Evolutionary conservation across 805 yeast genomes (phyloP).

Genomic region (Lipomyces sp.): DNA sequence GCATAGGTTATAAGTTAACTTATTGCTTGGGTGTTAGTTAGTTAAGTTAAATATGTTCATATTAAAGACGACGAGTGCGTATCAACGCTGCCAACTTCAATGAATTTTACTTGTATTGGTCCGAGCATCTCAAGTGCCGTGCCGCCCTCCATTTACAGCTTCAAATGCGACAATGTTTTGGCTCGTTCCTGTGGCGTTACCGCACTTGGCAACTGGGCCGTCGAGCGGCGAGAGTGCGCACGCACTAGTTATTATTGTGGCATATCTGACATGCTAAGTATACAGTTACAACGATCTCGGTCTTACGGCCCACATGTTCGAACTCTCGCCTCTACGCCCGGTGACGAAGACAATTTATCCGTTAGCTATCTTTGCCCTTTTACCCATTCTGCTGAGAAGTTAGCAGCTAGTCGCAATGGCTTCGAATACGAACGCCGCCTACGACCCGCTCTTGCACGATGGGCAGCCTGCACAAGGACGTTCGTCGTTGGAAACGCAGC

Average conservation of each 20-base stretch:
- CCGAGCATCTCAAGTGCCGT: not conserved
- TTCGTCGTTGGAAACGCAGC: slow-evolving; percentile 14
- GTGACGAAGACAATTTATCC: too few relatives aligned
- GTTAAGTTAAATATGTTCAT: too few relatives aligned
- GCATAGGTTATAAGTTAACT: too few relatives aligned
- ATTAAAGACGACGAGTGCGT: too few relatives aligned
- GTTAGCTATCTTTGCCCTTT: not conserved
- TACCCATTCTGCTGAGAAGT: not conserved
- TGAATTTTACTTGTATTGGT: too few relatives aligned
- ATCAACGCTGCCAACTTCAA: too few relatives aligned
- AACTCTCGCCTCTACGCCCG: not conserved
- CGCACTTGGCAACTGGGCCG: too few relatives aligned
- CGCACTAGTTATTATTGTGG: not conserved
- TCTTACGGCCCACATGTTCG: not conserved
- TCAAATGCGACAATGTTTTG: not conserved
- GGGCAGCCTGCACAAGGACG: slow-evolving; percentile 30
- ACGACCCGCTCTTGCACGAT: slow-evolving; percentile 35
- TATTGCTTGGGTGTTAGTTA: too few relatives aligned
- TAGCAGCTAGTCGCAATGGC: slow-evolving; percentile 6
- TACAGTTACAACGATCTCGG: not conserved
- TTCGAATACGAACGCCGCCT: slow-evolving; percentile 18
- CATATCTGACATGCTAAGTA: not conserved
- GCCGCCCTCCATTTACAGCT: not conserved
- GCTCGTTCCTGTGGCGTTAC: not conserved
- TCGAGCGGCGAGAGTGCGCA: not conserved